phyloP scores from a whole-genome alignment of 2,329 filamentous ascomycete species.

The Aspergillus candidus region DNA sequence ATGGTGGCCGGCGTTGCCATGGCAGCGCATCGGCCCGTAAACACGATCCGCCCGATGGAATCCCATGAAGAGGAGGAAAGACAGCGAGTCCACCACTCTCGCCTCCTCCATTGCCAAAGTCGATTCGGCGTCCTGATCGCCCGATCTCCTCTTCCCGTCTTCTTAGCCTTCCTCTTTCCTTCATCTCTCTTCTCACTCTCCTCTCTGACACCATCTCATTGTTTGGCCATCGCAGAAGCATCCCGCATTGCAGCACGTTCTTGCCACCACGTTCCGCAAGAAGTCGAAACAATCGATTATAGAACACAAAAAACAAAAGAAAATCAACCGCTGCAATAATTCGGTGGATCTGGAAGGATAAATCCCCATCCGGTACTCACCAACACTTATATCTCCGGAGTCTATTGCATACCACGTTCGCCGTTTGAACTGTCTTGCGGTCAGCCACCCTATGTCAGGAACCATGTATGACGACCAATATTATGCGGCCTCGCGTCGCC shows the following conservation, averaged over 20 bases:
- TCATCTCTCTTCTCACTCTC: background rate
- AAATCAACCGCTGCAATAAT: conserved; percentile 4
- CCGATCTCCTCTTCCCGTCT: background rate
- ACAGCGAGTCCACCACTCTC: conserved; percentile 14
- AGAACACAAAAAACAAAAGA: background rate
- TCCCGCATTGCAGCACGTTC: conserved; percentile 1
- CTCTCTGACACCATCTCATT: background rate
- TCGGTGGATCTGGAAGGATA: conserved; percentile 16
- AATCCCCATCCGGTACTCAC: conserved; percentile 8
- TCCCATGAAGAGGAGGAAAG: conserved; percentile 2
- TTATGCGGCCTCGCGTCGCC: conserved; percentile 54
- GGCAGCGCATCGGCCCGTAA: conserved; percentile 32
- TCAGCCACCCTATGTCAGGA: conserved; percentile 24
- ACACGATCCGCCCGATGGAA: conserved; percentile 18
- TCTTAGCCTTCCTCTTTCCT: conserved; percentile 1
- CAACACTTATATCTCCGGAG: conserved; percentile 10
- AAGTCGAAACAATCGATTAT: background rate
- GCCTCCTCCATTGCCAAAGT: conserved; percentile 10
- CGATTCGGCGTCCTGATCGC: conserved; percentile 3
- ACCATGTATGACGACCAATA: conserved; percentile 39
- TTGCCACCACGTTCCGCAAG: conserved; percentile 4
- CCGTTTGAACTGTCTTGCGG: conserved; percentile 13
- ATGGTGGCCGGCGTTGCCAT: conserved; percentile 29
- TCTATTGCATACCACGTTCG: conserved; percentile 13
- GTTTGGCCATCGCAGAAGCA: background rate